Base-by-base conservation (phyloP, 2,329 filamentous ascomycete species). In the Fusarium agapanthi region DNA sequence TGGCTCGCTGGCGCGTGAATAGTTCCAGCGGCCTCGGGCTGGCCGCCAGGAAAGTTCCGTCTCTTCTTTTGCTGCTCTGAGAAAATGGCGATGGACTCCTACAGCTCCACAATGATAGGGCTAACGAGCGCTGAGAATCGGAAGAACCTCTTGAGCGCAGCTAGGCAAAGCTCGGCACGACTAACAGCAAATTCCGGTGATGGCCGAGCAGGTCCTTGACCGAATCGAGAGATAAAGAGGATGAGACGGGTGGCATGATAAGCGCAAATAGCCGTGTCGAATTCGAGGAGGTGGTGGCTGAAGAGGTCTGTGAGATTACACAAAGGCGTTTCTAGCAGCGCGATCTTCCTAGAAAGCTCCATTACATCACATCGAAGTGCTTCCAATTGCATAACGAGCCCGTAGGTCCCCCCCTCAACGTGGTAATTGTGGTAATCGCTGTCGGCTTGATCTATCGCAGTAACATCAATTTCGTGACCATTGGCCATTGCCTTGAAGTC, bases 371-470 rank as follows among this genome's bases (percentile, higher is more conserved):
- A 9, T 48, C 45, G 45, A 48, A 48, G n/a, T 30, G 26, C 45
- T 30, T 48, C 45, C 14, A 48, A 22, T 5, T 48, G 45, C 28
- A 48, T 48, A 30, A 48, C 7, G 15, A 48, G 45, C 14, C 45
- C 28, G 45, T 48, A 48, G 28, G 45, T 30, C 20, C 45, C 45
- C 2, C 45, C 14, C 7, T 48, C 26, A 11, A 3, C 26, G 2
- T 6, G 22, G 44, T 8, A n/a, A 3, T 2, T 5, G 0, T 11
- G 7, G 20, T 22, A 13, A 4, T 13, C 44, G 10, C 44, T 3
- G 14, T 9, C 5, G 10, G 7, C 20, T 30, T 47, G 26, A n/a
- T 30, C 14, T 3, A n/a, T 30, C 1, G 14, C 5, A 30, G 10
- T n/a, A 30, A 7, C 10, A 48, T n/a, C 7, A 8, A 7, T 7